Evolutionary conservation across 164 flowering plant species (phyloP).

Genomic region (grape (Vitis vinifera)): ASM3070453v1 NC_081819.1:17985501-17986000

Average conservation of each 20-base stretch:
- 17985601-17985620: constrained; percentile 99
- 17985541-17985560: constrained; percentile 94
- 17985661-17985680: constrained; percentile 99
- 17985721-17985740: constrained; percentile 99
- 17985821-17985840: background rate
- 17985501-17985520: constrained; percentile 93
- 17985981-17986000: background rate
- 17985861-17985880: background rate
- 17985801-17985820: constrained; percentile 82
- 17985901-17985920: background rate
- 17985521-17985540: constrained; percentile 93
- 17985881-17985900: background rate
- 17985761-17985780: constrained; percentile 93
- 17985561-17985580: constrained; percentile 87
- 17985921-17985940: background rate
- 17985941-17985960: background rate
- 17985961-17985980: background rate
- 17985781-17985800: constrained; percentile 98
- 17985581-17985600: constrained; percentile 92
- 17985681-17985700: constrained; percentile 96
- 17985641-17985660: constrained; percentile 98
- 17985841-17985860: background rate
- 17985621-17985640: constrained; percentile 94
- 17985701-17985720: constrained; percentile 90
- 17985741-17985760: constrained; percentile 94